phyloP scores from a whole-genome alignment of 2,329 filamentous ascomycete species.

The Madurella fahalii region DNA sequence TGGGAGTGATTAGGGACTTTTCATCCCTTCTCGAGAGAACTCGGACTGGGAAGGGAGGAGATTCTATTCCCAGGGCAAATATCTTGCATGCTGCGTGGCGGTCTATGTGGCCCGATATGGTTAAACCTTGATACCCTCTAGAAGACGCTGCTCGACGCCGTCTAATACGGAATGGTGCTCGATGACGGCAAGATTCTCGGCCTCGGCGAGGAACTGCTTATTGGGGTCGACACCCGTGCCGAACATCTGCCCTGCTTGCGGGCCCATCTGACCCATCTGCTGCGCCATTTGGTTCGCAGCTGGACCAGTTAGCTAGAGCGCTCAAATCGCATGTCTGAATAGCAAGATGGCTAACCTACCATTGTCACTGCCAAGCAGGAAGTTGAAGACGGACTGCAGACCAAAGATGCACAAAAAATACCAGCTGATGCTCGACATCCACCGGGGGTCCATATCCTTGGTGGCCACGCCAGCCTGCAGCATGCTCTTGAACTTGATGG shows the following conservation, averaged over 20 bases:
- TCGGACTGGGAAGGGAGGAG: not conserved
- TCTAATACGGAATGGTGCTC: slow-evolving; percentile 92
- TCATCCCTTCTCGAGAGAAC: not conserved
- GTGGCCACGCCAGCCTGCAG: slow-evolving; percentile 95
- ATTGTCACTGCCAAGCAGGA: slow-evolving; percentile 92
- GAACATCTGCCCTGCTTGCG: slow-evolving; percentile 70
- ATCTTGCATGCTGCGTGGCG: not conserved
- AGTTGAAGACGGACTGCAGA: slow-evolving; percentile 94
- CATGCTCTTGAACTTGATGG: slow-evolving; percentile 99
- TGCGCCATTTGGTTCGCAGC: slow-evolving; percentile 89
- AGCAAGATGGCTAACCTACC: slow-evolving; percentile 51
- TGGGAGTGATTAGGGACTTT: slow-evolving; percentile 43
- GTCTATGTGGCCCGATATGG: slow-evolving; percentile 18
- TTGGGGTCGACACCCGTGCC: slow-evolving; percentile 90
- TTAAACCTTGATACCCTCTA: slow-evolving; percentile 51
- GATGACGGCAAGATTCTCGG: slow-evolving; percentile 91
- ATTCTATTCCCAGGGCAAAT: not conserved
- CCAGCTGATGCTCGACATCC: slow-evolving; percentile 98
- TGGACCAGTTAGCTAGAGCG: slow-evolving; percentile 33
- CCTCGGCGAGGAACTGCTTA: slow-evolving; percentile 89
- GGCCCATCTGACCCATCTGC: slow-evolving; percentile 80
- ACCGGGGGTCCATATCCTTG: slow-evolving; percentile 91
- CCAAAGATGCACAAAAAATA: slow-evolving; percentile 98
- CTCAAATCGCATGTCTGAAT: not conserved
- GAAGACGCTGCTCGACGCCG: slow-evolving; percentile 77